A percentile compares a stretch with the other conserved stretches of the same genome.
phyloP scores from a whole-genome alignment of 1,284 basidiomycete species.

The Boletus hoseneyae region DNA sequence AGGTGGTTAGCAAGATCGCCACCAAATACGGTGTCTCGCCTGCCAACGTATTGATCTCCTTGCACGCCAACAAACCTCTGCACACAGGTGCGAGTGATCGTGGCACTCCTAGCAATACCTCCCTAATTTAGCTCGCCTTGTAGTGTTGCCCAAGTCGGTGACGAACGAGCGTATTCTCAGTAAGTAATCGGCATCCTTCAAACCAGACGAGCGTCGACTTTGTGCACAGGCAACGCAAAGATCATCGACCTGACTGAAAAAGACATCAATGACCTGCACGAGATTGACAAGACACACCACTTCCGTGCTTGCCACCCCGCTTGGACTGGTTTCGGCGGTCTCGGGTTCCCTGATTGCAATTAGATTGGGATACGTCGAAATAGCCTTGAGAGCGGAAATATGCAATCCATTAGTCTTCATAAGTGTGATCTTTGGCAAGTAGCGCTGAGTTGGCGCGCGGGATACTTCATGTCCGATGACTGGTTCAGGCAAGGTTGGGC shows the following conservation, averaged over 20 bases:
- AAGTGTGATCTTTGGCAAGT: not conserved
- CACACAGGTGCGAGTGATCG: conserved; percentile 43
- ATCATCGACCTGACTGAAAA: conserved; percentile 55
- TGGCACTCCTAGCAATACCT: not conserved
- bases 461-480: not conserved
- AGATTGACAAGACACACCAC: conserved; percentile 54
- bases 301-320: conserved; percentile 61
- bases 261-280: conserved; percentile 53
- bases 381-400: not conserved
- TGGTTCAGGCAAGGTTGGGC: conserved; percentile 19
- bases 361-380: conserved; percentile 11
- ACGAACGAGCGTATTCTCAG: conserved; percentile 54
- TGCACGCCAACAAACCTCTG: conserved; percentile 60
- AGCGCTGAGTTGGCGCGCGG: not conserved
- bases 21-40: conserved; percentile 50
- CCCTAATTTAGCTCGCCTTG: not conserved
- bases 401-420: not conserved
- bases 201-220: not conserved
- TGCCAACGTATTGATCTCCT: conserved; percentile 59
- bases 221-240: conserved; percentile 44
- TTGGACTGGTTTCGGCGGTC: conserved; percentile 61
- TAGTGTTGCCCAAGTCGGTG: conserved; percentile 64
- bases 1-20: conserved; percentile 53
- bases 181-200: conserved; percentile 25
- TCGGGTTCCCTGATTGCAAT: conserved; percentile 61